phyloP scores from a whole-genome alignment of 2,329 filamentous ascomycete species.

The Didymella keratinophila region DNA sequence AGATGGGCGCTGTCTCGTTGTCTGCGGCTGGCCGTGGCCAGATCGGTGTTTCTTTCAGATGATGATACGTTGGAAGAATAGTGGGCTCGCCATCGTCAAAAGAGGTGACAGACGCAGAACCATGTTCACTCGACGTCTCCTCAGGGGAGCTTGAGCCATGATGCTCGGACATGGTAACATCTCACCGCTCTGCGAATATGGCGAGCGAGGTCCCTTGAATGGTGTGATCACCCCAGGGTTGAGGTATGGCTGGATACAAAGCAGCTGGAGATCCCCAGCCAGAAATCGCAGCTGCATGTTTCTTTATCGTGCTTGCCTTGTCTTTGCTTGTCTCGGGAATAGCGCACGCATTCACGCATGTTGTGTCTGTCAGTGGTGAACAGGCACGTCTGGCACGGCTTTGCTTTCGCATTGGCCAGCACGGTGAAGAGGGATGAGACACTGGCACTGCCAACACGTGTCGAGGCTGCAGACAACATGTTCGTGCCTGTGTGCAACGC shows the following conservation, averaged over 20 bases:
- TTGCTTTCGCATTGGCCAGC: constrained; percentile 18
- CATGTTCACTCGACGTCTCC: constrained; percentile 24
- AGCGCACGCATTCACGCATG: constrained; percentile 12
- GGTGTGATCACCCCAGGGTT: constrained; percentile 12
- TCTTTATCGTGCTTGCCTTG: constrained; percentile 15
- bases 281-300: constrained; percentile 1
- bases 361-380: constrained; percentile 1
- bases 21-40: not conserved
- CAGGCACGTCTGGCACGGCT: constrained; percentile 3
- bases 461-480: constrained; percentile 18
- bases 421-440: constrained; percentile 3
- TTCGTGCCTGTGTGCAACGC: not conserved
- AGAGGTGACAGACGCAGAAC: constrained; percentile 29
- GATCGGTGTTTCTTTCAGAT: constrained; percentile 13
- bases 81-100: constrained; percentile 16
- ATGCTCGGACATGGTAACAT: constrained; percentile 30
- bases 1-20: constrained; percentile 16
- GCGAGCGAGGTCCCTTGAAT: constrained; percentile 29
- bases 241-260: not conserved
- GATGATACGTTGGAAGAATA: not conserved
- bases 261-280: not conserved
- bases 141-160: constrained; percentile 21
- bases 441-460: constrained; percentile 23
- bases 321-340: constrained; percentile 11
- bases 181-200: constrained; percentile 31